Conservation (phyloP, 495 filamentous ascomycete genomes). For the Hypoxylon lienhwacheense region DNA sequence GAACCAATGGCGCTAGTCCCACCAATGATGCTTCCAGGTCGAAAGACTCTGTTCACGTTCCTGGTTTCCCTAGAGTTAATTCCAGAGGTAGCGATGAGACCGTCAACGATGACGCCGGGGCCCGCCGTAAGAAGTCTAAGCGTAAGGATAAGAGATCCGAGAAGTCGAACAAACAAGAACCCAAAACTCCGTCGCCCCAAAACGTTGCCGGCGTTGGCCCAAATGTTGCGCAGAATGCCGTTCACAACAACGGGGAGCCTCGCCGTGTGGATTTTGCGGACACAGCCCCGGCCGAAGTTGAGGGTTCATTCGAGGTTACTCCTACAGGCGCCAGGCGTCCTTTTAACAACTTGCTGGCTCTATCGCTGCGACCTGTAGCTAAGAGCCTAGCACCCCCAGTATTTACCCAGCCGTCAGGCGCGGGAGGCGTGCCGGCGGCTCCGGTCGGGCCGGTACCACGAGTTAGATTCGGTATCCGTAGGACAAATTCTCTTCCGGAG, state of each 20-base stretch:
- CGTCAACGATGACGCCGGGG: slow-evolving; percentile 44
- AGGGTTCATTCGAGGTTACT: slow-evolving; percentile 40
- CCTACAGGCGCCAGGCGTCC: slow-evolving; percentile 33
- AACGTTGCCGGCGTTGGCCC: slow-evolving; percentile 40
- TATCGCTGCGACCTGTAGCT: slow-evolving; percentile 48
- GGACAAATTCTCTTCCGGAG: slow-evolving; percentile 79
- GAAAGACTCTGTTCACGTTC: slow-evolving; percentile 39
- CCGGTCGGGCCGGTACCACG: slow-evolving; percentile 53
- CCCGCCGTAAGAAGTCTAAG: slow-evolving; percentile 27
- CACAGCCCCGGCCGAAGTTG: slow-evolving; percentile 14
- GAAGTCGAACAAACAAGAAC: slow-evolving; percentile 43
- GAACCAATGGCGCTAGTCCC: slow-evolving; percentile 40
- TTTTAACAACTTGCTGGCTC: slow-evolving; percentile 45
- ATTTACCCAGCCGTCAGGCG: slow-evolving; percentile 42
- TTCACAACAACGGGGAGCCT: slow-evolving; percentile 38
- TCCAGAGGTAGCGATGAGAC: slow-evolving; percentile 42
- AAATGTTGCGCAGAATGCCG: slow-evolving; percentile 19
- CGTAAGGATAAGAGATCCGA: slow-evolving; percentile 38
- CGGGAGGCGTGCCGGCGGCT: slow-evolving; percentile 14
- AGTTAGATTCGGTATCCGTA: slow-evolving; percentile 63
- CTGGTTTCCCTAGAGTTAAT: slow-evolving; percentile 29
- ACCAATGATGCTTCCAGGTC: slow-evolving; percentile 35
- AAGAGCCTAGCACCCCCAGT: slow-evolving; percentile 51
- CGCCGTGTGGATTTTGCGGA: slow-evolving; percentile 50
- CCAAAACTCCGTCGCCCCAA: slow-evolving; percentile 30